Conservation (phyloP, 2,329 filamentous ascomycete species). For the Colletotrichum lindemuthianum region DNA sequence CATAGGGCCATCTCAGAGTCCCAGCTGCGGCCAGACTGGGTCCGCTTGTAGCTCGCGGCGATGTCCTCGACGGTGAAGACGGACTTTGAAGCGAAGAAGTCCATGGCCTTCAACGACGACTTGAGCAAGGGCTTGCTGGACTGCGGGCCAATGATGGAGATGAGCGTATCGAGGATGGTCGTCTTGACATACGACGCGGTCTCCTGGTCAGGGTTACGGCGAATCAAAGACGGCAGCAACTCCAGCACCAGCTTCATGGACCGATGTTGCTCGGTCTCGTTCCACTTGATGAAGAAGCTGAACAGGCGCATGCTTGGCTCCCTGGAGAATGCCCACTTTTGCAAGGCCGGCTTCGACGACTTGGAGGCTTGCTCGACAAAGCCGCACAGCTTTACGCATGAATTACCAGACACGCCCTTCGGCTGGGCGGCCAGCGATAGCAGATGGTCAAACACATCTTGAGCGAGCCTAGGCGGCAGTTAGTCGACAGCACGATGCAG, state of each 20-base stretch:
- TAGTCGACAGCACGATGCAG: too few relatives aligned
- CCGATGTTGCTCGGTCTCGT: conserved; percentile 71
- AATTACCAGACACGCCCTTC: conserved; percentile 64
- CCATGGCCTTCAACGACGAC: conserved; percentile 74
- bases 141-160: conserved; percentile 69
- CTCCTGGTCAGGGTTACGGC: conserved; percentile 58
- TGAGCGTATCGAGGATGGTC: conserved; percentile 59
- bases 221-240: conserved; percentile 61
- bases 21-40: conserved; percentile 41
- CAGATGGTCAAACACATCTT: conserved; percentile 58
- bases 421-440: conserved; percentile 62
- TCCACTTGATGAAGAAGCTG: conserved; percentile 73
- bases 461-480: conserved; percentile 43
- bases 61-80: conserved; percentile 62
- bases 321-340: conserved; percentile 62
- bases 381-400: conserved; percentile 69
- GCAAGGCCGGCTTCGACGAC: conserved; percentile 55
- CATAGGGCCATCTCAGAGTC: conserved; percentile 49
- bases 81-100: conserved; percentile 71
- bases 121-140: conserved; percentile 74
- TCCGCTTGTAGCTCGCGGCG: conserved; percentile 51
- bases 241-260: conserved; percentile 72
- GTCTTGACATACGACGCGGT: conserved; percentile 52
- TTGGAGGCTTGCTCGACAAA: conserved; percentile 69
- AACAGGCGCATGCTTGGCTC: conserved; percentile 62